These are phyloP conservation scores for Plantago major DNA, from an alignment of 257 asterid species.

Conservation along the genomic window DNA sequence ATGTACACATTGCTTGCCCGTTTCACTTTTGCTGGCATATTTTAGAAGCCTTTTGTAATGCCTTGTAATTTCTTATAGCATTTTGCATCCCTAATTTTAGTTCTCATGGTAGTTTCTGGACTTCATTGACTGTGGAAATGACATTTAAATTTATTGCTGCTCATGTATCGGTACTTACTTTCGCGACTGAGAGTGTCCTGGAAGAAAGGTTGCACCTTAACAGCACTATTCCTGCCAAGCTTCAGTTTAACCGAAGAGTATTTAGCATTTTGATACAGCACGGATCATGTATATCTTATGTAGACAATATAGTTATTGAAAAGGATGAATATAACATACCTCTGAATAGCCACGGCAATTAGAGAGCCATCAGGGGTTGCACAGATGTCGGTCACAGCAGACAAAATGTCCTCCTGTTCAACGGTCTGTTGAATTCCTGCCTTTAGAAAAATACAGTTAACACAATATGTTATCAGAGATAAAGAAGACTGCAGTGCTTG, in stretches of 20 bases:
- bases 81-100: no score
- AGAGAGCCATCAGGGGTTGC: constrained; percentile 57
- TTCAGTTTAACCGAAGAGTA: constrained; percentile 19
- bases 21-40: no score
- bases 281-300: not conserved
- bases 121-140: no score
- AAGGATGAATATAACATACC: constrained; percentile 33
- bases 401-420: constrained; percentile 43
- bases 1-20: no score
- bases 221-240: constrained; percentile 77
- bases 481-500: no score
- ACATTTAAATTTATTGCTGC: no score
- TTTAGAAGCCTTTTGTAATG: no score
- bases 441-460: constrained; percentile 38
- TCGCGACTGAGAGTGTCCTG: constrained; percentile 47
- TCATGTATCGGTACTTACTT: constrained; percentile 39
- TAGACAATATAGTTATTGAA: not conserved
- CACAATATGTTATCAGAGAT: constrained; percentile 9
- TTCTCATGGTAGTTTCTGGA: no score
- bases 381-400: constrained; percentile 71
- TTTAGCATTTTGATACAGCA: not conserved
- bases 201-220: constrained; percentile 51
- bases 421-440: constrained; percentile 48
- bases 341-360: constrained; percentile 73
- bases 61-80: no score